Evolutionary conservation across 805 yeast genomes (phyloP), one percentile per base, ranked within the genome.

Genomic region (Teunomyces cretensis): DNA sequence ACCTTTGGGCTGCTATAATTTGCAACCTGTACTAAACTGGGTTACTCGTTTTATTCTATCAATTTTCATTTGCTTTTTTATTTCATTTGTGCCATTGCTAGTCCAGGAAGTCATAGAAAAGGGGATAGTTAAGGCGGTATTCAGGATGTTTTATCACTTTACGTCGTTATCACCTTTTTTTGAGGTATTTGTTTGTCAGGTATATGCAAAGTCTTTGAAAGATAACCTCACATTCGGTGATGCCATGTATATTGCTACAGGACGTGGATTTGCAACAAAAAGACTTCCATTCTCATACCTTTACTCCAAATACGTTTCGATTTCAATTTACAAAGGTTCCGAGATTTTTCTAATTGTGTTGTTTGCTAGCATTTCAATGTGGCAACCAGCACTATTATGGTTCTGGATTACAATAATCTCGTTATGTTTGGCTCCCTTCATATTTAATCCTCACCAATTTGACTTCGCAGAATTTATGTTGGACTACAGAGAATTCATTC

Each of bases 171-270:
- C 97, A 2, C 97, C 97, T 2, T 67, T 91, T 43, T 92, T 92
- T 67, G 98, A 92, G 62, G 97, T 92, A 6, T 90, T 92, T 67
- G 96, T 88, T 7, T 89, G 97, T 62, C 97, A 91, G 65, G 85
- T 91, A 7, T 92, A 92, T 62, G 87, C 97, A 3, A 80, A 81
- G 55, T 78, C 97, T 0, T 70, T 92, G 54, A 67, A 80, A 39
- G 79, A 80, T 41, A 94, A 91, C 64, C 72, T 92, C 41, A 76
- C 90, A 1, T 84, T 86, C 67, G 98, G 98, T 3, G 96, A 96
- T 39, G 98, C 98, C 1, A 77, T 82, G 44, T 92, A 92, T 60
- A 86, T 92, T 50, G 83, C 96, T 9, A 89, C 97, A 2, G 98
- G 98, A 1, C 74, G 98, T 67, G 96, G 96, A 1, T 87, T 91